A percentile compares a stretch with the other conserved stretches of the same genome.
These are phyloP conservation scores for Glycyrrhiza uralensis DNA, from an alignment of 306 rosid genomes.

Conservation along the genomic window DNA sequence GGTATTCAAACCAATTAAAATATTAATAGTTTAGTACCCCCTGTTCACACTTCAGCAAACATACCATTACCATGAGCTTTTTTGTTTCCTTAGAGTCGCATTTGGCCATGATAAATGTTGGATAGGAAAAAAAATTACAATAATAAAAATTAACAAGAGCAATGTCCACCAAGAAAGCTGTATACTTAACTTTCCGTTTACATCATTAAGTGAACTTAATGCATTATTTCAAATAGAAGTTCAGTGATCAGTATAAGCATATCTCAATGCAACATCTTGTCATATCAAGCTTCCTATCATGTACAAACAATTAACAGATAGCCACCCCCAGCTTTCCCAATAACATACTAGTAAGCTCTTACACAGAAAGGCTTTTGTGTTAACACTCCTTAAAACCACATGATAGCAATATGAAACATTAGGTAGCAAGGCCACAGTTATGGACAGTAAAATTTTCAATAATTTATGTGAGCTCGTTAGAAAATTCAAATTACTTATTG, in stretches of 20 bases:
- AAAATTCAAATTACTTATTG: background rate
- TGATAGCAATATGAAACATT: background rate
- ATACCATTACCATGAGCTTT: background rate
- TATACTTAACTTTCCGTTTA: background rate
- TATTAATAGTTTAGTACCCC: background rate
- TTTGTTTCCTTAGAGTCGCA: background rate
- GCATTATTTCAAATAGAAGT: background rate
- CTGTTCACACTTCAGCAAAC: constrained; percentile 1
- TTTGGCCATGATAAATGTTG: background rate
- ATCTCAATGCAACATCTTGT: background rate
- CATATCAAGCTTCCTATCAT: constrained; percentile 9
- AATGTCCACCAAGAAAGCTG: background rate
- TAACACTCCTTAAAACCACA: background rate
- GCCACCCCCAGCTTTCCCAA: background rate
- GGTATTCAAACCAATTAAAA: background rate
- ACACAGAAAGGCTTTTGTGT: background rate
- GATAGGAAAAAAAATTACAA: background rate
- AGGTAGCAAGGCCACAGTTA: background rate
- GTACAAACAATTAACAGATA: constrained; percentile 3
- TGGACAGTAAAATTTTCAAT: background rate
- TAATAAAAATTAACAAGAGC: background rate
- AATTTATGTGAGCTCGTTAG: background rate
- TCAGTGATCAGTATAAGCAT: background rate
- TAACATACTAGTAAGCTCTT: background rate
- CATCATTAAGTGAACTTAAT: background rate